A percentile compares a stretch with the other conserved stretches of the same genome.
Evolutionary conservation across 305 asterid genomes (phyloP).

Genomic region (Petunia hybrid): DNA sequence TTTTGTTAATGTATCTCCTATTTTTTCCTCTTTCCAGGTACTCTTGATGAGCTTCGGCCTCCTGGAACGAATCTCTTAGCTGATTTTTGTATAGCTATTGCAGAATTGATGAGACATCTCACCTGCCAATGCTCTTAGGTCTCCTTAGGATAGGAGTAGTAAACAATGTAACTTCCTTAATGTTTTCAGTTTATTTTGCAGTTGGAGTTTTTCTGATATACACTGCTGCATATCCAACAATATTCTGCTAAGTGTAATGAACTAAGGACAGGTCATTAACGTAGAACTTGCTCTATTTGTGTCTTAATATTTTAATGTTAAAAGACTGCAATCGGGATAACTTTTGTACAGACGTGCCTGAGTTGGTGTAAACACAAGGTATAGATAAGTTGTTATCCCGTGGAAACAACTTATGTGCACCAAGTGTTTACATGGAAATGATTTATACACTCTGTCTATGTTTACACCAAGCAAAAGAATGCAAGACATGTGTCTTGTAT

Average conservation of each 20-base stretch:
- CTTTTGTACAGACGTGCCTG: too few species aligned
- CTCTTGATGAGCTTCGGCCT: slow-evolving; percentile 16
- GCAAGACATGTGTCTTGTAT: too few species aligned
- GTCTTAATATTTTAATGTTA: background rate
- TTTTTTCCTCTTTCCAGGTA: slow-evolving; percentile 12
- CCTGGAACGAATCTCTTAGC: slow-evolving; percentile 30
- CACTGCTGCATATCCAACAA: background rate
- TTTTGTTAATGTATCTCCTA: background rate
- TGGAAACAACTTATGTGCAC: too few species aligned
- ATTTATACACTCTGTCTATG: too few species aligned
- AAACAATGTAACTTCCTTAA: slow-evolving; percentile 17
- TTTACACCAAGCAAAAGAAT: too few species aligned
- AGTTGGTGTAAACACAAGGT: too few species aligned
- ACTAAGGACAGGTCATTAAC: background rate
- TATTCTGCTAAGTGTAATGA: background rate
- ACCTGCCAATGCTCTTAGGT: slow-evolving; percentile 15
- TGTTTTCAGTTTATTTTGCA: slow-evolving; percentile 17
- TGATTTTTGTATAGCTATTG: slow-evolving; percentile 32
- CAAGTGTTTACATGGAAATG: too few species aligned
- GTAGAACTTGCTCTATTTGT: background rate
- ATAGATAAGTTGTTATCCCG: too few species aligned
- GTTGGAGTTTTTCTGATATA: background rate
- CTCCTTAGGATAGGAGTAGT: slow-evolving; percentile 3
- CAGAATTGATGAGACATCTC: slow-evolving; percentile 21
- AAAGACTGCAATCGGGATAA: background rate